Percentiles rank a stretch among this genome's conserved stretches.
Conservation (phyloP, 225 moss, liverwort and hornwort genomes). For the Physcomitrellopsis africana region DNA sequence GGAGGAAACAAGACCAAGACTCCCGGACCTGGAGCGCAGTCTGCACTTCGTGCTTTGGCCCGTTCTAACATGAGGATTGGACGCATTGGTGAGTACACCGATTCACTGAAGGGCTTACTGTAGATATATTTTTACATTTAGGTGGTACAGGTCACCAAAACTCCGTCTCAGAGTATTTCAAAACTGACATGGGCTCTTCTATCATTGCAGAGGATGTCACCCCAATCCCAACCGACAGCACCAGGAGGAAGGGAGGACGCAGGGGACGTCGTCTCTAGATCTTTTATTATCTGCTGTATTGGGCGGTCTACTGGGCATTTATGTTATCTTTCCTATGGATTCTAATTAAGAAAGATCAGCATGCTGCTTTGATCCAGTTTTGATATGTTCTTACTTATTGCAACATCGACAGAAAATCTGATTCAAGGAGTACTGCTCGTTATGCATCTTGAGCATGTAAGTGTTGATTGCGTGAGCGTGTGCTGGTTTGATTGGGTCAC, state of each 20-base stretch:
- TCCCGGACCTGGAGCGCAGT: slow-evolving; percentile 91
- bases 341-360: slow-evolving; percentile 25
- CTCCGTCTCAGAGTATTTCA: too few relatives aligned
- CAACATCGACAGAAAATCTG: background rate
- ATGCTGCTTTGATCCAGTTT: slow-evolving; percentile 38
- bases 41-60: slow-evolving; percentile 87
- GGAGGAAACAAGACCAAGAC: slow-evolving; percentile 96
- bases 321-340: slow-evolving; percentile 25
- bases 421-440: too few relatives aligned
- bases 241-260: slow-evolving; percentile 94
- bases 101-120: too few relatives aligned
- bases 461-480: too few relatives aligned
- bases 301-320: slow-evolving; percentile 2
- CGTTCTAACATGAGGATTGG: slow-evolving; percentile 94
- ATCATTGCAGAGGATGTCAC: slow-evolving; percentile 82
- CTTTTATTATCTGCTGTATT: background rate
- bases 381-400: slow-evolving; percentile 30
- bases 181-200: too few relatives aligned
- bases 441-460: too few relatives aligned
- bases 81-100: slow-evolving; percentile 58
- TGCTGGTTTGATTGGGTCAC: too few relatives aligned
- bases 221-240: slow-evolving; percentile 93
- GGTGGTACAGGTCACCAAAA: too few relatives aligned
- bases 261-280: slow-evolving; percentile 88
- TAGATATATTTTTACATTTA: too few relatives aligned